phyloP scores from a whole-genome alignment of 2,329 filamentous ascomycete genomes.

The Phialophora expanda region DNA sequence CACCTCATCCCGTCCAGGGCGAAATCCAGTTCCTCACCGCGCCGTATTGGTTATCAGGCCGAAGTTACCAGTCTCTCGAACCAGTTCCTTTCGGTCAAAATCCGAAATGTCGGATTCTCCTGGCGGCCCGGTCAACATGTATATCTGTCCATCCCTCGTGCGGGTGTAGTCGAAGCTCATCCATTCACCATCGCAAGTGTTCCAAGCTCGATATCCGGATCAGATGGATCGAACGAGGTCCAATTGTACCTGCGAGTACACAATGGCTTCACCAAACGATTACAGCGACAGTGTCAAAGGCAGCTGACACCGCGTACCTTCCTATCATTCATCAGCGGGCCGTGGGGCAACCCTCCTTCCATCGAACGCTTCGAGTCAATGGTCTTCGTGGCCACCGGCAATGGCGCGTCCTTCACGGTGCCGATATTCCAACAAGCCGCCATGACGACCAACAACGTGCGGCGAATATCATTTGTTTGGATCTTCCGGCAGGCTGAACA shows the following conservation, averaged over 20 bases:
- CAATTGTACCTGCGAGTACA: slow-evolving; percentile 34
- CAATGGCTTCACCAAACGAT: slow-evolving; percentile 34
- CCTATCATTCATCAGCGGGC: slow-evolving; percentile 31
- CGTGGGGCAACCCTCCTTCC: slow-evolving; percentile 31
- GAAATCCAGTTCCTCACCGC: background rate
- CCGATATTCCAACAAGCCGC: slow-evolving; percentile 45
- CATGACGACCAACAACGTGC: slow-evolving; percentile 19
- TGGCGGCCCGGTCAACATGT: slow-evolving; percentile 69
- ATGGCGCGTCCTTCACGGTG: slow-evolving; percentile 63
- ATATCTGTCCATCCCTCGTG: slow-evolving; percentile 49
- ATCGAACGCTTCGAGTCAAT: slow-evolving; percentile 34
- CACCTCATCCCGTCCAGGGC: slow-evolving; percentile 19
- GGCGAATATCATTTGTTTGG: slow-evolving; percentile 33
- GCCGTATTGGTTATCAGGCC: slow-evolving; percentile 24
- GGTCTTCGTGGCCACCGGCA: slow-evolving; percentile 33
- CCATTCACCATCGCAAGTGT: slow-evolving; percentile 66
- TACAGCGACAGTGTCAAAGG: slow-evolving; percentile 26
- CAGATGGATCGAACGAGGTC: slow-evolving; percentile 20
- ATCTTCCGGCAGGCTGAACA: slow-evolving; percentile 31
- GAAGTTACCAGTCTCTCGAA: slow-evolving; percentile 25
- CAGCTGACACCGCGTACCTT: slow-evolving; percentile 11
- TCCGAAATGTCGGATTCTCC: slow-evolving; percentile 43
- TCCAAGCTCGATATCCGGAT: slow-evolving; percentile 15
- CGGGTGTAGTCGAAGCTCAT: slow-evolving; percentile 56
- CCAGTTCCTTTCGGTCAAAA: slow-evolving; percentile 25